Evolutionary conservation across 1,139 yeast genomes (phyloP), one percentile per base, ranked within the genome.

Genomic region (Hemisphaericaspora xylanilytica): DNA sequence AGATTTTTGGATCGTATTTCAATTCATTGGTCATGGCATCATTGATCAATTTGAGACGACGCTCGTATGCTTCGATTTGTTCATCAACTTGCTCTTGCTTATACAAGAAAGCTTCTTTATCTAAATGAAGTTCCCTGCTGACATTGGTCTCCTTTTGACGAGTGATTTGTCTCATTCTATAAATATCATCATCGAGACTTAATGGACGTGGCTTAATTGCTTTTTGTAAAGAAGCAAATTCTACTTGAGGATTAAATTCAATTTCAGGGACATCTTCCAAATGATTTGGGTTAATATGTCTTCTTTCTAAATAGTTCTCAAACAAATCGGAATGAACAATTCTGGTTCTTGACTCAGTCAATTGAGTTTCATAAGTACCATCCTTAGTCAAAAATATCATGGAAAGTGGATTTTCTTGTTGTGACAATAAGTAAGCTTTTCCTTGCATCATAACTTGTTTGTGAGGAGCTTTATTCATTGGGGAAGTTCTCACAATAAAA

Each of bases 341-440:
- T 42, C 61, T 51, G 36, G 58, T 45, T 33, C 54, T 45, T 10
- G 38, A 32, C 2, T 15, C 29, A 6, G 33, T 12, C 13, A 47
- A 17, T 36, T 55, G 58, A 1, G 59, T 61, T 45, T 63, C 67
- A 42, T 59, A 63, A 18, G 63, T 62, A 10, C 64, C 65, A 30
- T 48, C 49, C 28, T 48, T 49, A 25, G 57, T 53, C 33, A 61
- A 49, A 28, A 61, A 56, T 3, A 61, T 49, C 15, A 60, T 52
- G 8, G 45, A 36, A 12, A 48, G 37, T 1, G 81, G 81, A 26
- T 44, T 46, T 35, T 46, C 46, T 13, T 63, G 55, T 3, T 75
- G 73, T 0, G 76, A 73, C 46, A 48, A 56, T 3, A 75, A 57
- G 39, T 73, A 65, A 24, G 79, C 68, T 49, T 68, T 70, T 1